Percentiles rank a stretch among this genome's conserved stretches.
Conservation (phyloP, 768 basidiomycete genomes). For the Boletus bicolor region DNA sequence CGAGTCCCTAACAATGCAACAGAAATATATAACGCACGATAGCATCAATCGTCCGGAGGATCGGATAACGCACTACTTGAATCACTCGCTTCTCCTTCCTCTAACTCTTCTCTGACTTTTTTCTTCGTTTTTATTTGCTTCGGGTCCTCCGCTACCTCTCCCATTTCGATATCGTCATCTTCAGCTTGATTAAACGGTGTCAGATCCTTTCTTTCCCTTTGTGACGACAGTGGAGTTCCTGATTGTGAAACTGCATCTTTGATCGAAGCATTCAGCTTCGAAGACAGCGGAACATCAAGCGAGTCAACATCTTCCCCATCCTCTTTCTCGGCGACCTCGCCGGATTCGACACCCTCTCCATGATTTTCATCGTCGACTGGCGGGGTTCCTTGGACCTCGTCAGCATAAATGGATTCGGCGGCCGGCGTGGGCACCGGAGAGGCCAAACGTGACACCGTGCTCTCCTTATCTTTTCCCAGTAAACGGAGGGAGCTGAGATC, state of each 20-base stretch:
- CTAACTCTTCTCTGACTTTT: conserved; percentile 66
- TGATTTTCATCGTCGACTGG: conserved; percentile 33
- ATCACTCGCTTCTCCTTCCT: conserved; percentile 86
- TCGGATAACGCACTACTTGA: conserved; percentile 76
- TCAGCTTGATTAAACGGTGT: conserved; percentile 26
- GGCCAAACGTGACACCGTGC: conserved; percentile 37
- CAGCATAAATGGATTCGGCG: conserved; percentile 35
- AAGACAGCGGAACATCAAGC: conserved; percentile 26
- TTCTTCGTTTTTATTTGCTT: conserved; percentile 46
- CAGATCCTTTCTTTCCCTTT: conserved; percentile 20
- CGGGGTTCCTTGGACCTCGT: conserved; percentile 23
- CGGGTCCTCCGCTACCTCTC: conserved; percentile 78
- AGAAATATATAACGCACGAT: not conserved
- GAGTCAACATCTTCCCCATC: conserved; percentile 37
- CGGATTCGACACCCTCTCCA: conserved; percentile 41
- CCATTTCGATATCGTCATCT: conserved; percentile 85
- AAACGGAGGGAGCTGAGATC: conserved; percentile 62
- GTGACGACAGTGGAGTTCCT: conserved; percentile 27
- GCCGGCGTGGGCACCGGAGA: conserved; percentile 49
- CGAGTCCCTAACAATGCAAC: conserved; percentile 8
- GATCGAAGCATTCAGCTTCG: conserved; percentile 32
- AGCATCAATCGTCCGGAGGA: conserved; percentile 54
- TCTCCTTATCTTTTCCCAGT: conserved; percentile 66
- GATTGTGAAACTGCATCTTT: conserved; percentile 34
- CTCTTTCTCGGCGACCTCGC: conserved; percentile 40